Evolutionary conservation across 495 filamentous ascomycete genomes (phyloP).

Genomic region (Trichoderma virens): DNA sequence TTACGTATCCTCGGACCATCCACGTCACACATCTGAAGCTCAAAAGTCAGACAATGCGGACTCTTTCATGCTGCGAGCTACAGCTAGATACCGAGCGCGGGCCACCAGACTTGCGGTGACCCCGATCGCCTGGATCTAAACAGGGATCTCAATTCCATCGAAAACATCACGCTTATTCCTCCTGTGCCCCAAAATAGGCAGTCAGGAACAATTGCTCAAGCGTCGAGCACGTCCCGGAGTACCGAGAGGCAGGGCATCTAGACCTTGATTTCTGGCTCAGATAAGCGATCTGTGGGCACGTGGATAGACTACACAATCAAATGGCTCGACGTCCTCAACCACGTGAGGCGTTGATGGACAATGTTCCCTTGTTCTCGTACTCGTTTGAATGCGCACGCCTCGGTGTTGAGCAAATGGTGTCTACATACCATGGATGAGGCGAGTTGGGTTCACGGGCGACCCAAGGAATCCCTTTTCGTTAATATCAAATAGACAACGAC

Average conservation of each 20-base stretch:
- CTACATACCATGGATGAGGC: too few species aligned
- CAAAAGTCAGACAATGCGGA: background rate
- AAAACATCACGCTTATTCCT: background rate
- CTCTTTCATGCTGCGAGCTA: background rate
- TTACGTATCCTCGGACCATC: slow-evolving; percentile 3
- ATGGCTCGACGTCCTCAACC: background rate
- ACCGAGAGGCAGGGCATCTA: slow-evolving; percentile 5
- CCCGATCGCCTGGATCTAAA: background rate
- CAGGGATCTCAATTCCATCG: background rate
- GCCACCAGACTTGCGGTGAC: background rate
- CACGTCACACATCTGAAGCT: background rate
- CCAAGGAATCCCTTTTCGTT: background rate
- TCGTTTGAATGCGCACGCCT: background rate
- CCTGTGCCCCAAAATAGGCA: background rate
- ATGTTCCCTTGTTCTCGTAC: background rate
- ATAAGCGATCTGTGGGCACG: background rate
- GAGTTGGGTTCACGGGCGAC: background rate
- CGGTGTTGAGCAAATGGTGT: background rate
- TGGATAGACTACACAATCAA: background rate
- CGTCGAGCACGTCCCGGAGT: background rate
- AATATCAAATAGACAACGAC: background rate
- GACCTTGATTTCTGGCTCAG: background rate
- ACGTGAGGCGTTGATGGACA: background rate
- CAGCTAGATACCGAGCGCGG: background rate
- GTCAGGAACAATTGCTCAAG: background rate